Conservation (phyloP, 106 monocot genomes). For the Acorus calamus region DNA sequence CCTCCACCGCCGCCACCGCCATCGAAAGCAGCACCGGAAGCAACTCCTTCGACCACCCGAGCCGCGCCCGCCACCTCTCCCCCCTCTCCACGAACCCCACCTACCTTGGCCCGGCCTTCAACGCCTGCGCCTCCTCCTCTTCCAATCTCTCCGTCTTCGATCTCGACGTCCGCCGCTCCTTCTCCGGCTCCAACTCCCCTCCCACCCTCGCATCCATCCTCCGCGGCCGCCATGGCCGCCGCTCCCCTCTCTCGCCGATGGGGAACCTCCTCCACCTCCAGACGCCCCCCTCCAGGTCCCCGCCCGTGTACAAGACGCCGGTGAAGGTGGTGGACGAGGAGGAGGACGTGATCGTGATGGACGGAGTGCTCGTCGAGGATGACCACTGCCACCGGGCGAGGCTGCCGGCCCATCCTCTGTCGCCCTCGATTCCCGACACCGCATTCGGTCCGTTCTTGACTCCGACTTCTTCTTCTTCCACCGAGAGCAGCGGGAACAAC, state of each 20-base stretch:
- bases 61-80: too few species aligned
- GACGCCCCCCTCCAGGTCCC: constrained; percentile 5
- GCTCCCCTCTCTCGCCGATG: neutral
- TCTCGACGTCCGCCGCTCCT: constrained; percentile 6
- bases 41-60: too few species aligned
- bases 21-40: too few species aligned
- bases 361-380: constrained; percentile 15
- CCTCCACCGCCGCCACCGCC: too few species aligned
- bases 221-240: neutral
- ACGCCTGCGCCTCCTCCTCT: neutral
- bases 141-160: neutral
- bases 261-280: too few species aligned
- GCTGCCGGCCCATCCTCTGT: neutral
- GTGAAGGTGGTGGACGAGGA: constrained; percentile 14
- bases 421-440: neutral
- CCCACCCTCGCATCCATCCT: neutral
- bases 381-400: neutral
- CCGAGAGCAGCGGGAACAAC: too few species aligned
- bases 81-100: neutral
- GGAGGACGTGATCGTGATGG: constrained; percentile 36
- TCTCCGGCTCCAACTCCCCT: neutral
- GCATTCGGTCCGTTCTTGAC: neutral
- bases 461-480: neutral
- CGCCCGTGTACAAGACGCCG: constrained; percentile 8
- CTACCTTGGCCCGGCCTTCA: constrained; percentile 10